phyloP scores from a whole-genome alignment of 768 basidiomycete species.

The Nevesoporus exiguus region DNA sequence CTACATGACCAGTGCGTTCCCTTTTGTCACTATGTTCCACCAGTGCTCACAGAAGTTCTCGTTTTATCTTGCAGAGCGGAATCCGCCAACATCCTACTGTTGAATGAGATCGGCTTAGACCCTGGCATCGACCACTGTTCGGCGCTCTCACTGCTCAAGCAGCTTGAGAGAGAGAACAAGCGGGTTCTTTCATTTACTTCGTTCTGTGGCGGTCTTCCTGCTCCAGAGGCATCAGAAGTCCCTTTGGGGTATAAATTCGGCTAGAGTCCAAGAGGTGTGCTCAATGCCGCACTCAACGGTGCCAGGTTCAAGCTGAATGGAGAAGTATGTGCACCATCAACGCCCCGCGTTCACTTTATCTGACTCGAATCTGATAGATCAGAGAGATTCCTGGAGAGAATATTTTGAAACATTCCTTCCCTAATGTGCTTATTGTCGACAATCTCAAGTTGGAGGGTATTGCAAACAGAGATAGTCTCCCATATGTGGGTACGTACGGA shows the following conservation, averaged over 20 bases:
- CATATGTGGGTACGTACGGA: constrained; percentile 65
- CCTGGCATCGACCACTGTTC: constrained; percentile 90
- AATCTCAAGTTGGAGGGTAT: constrained; percentile 75
- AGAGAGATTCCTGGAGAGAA: constrained; percentile 47
- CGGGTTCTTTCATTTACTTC: constrained; percentile 72
- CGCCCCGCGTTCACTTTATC: neutral
- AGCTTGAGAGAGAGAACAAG: constrained; percentile 49
- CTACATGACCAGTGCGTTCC: constrained; percentile 55
- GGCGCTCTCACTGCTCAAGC: constrained; percentile 65
- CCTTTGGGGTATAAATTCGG: constrained; percentile 91
- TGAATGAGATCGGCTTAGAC: constrained; percentile 90
- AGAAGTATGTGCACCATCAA: constrained; percentile 39
- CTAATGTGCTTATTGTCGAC: constrained; percentile 60
- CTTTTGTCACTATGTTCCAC: neutral
- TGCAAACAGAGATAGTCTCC: constrained; percentile 79
- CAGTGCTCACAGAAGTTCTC: neutral
- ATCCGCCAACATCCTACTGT: constrained; percentile 60
- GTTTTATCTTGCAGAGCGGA: constrained; percentile 53
- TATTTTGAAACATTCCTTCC: constrained; percentile 58
- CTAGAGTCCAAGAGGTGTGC: constrained; percentile 87
- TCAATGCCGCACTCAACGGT: constrained; percentile 72
- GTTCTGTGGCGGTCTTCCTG: constrained; percentile 91
- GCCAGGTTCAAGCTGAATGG: constrained; percentile 62
- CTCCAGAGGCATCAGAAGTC: constrained; percentile 54
- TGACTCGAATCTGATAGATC: constrained; percentile 32